phyloP scores from a whole-genome alignment of 1,284 basidiomycete genomes.

The Wolfiporia cocos region DNA sequence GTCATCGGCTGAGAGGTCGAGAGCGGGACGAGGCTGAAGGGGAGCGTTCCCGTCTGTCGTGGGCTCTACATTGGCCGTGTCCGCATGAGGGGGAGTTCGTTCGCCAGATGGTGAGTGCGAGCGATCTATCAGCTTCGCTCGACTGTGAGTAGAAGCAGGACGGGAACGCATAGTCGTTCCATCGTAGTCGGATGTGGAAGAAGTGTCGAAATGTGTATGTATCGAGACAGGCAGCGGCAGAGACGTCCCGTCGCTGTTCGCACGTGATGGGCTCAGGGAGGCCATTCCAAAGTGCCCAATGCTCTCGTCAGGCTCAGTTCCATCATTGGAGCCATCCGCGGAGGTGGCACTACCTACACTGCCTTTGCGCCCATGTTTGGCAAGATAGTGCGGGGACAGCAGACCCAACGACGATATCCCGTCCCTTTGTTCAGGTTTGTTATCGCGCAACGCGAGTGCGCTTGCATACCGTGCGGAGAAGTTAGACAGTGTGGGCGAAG shows the following conservation, averaged over 20 bases:
- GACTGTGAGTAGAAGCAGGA: constrained; percentile 17
- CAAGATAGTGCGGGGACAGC: constrained; percentile 35
- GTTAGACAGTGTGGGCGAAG: constrained; percentile 68
- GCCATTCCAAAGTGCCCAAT: constrained; percentile 11
- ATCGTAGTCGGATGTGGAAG: constrained; percentile 17
- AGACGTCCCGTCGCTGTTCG: constrained; percentile 22
- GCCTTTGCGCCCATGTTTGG: constrained; percentile 42
- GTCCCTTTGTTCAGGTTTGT: constrained; percentile 55
- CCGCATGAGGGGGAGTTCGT: constrained; percentile 9
- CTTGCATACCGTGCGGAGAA: constrained; percentile 54
- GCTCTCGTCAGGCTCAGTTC: constrained; percentile 35
- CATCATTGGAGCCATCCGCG: constrained; percentile 31
- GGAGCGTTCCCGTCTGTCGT: constrained; percentile 10
- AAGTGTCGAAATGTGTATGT: constrained; percentile 30
- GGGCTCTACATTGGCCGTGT: constrained; percentile 19
- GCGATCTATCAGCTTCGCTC: constrained; percentile 16
- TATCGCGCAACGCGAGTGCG: constrained; percentile 60
- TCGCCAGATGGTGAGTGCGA: not conserved
- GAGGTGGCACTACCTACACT: constrained; percentile 36
- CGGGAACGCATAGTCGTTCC: constrained; percentile 21
- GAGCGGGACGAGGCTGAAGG: constrained; percentile 22
- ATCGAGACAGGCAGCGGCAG: constrained; percentile 29
- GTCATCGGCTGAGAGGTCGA: constrained; percentile 47
- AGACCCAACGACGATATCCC: constrained; percentile 53
- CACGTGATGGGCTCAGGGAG: constrained; percentile 21